These are phyloP conservation scores for Microcyclospora pomicola DNA, from an alignment of 2,329 filamentous ascomycete species.

Conservation along the genomic window DNA sequence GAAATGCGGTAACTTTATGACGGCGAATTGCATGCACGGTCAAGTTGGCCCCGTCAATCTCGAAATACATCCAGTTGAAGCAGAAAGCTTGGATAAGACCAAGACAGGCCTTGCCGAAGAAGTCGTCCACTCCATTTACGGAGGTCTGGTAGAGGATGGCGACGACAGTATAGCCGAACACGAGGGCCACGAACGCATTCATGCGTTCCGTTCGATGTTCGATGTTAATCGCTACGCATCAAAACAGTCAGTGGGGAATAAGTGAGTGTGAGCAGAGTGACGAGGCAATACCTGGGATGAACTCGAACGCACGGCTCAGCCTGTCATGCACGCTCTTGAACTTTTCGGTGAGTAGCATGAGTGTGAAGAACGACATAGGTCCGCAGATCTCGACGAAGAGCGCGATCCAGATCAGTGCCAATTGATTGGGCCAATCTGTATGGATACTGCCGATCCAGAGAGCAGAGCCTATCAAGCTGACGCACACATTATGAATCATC, in stretches of 20 bases:
- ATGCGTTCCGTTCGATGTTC: constrained; percentile 53
- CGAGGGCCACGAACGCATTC: constrained; percentile 49
- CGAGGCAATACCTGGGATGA: constrained; percentile 36
- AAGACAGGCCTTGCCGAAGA: constrained; percentile 47
- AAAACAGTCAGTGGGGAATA: background rate
- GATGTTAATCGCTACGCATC: constrained; percentile 38
- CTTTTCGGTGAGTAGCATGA: constrained; percentile 17
- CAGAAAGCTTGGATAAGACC: constrained; percentile 21
- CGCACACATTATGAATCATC: constrained; percentile 37
- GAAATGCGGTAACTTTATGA: constrained; percentile 26
- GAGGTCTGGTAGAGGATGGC: constrained; percentile 47
- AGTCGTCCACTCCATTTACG: constrained; percentile 38
- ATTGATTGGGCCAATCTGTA: constrained; percentile 39
- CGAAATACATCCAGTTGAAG: constrained; percentile 24
- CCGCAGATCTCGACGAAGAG: constrained; percentile 42
- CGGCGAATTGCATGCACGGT: constrained; percentile 48
- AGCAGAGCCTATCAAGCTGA: constrained; percentile 34
- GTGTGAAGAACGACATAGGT: constrained; percentile 28
- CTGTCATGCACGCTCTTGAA: constrained; percentile 9
- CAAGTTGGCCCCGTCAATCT: constrained; percentile 45
- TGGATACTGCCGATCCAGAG: constrained; percentile 50
- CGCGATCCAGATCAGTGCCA: constrained; percentile 44
- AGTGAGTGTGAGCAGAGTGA: background rate
- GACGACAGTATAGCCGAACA: constrained; percentile 51
- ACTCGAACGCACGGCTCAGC: constrained; percentile 37